These are phyloP conservation scores for Trichoderma afroharzianum DNA, from an alignment of 2,329 filamentous ascomycete species.

Conservation along the genomic window DNA sequence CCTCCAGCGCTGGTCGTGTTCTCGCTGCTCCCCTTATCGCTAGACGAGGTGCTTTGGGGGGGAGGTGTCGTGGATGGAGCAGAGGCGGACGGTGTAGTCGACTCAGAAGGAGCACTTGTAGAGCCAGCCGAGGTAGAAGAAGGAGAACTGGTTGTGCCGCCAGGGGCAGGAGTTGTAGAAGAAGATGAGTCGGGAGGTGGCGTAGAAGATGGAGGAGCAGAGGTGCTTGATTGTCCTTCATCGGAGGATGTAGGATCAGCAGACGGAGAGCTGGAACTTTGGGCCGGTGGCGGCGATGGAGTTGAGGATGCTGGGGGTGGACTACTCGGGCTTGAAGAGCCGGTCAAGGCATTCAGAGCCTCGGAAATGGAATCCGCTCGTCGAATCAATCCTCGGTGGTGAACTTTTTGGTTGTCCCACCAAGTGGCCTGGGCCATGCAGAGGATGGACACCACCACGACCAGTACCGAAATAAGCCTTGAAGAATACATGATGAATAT, in stretches of 20 bases:
- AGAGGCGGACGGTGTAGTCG: not conserved
- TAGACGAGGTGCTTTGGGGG: not conserved
- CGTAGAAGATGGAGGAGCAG: not conserved
- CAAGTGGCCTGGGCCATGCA: constrained; percentile 44
- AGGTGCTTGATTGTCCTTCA: not conserved
- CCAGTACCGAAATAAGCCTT: constrained; percentile 44
- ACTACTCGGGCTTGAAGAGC: not conserved
- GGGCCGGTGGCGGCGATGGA: not conserved
- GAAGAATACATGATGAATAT: constrained; percentile 44
- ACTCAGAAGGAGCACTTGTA: not conserved
- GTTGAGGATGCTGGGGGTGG: not conserved
- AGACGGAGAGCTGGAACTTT: not conserved
- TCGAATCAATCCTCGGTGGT: constrained; percentile 15
- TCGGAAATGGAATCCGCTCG: not conserved
- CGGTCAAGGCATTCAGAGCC: not conserved
- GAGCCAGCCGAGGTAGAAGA: not conserved
- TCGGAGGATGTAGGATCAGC: not conserved
- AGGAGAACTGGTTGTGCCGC: not conserved
- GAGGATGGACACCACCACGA: constrained; percentile 47
- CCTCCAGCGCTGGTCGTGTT: not conserved
- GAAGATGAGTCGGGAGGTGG: not conserved
- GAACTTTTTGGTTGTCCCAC: constrained; percentile 25
- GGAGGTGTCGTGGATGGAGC: not conserved
- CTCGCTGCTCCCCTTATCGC: not conserved
- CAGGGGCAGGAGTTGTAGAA: not conserved